Evolutionary conservation across 169 alveolate species (phyloP), one percentile per base, ranked within the genome.

Genomic region (Plasmodium relictum): DNA sequence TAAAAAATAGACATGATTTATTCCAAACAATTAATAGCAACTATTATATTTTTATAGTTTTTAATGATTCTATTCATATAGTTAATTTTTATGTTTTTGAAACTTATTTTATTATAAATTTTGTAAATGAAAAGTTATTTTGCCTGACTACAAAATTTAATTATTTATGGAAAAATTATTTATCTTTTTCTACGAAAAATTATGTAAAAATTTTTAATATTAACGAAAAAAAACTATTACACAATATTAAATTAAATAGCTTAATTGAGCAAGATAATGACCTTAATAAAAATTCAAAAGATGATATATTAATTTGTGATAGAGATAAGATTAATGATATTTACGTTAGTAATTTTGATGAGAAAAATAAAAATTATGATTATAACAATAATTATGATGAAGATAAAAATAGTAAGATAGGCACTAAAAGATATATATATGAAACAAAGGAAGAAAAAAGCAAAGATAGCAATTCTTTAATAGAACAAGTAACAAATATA

Each of bases 151-250:
- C 70, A 14, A 54, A 50, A 72, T 72, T 39, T 66, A 71, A 37
- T 68, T 3, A 56, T 12, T 16, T 22, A 26, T 66, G 31, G n/a
- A 22, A 83, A 44, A 59, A 50, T 44, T 83, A 68, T 16, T 37
- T 83, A 14, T 58, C 73, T 45, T 68, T 83, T 58, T 83, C 85
- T 62, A 83, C 91, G 16, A 59, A 66, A 48, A 68, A 44, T 16
- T 83, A 71, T 59, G 85, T 83, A 6, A 50, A 71, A 54, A 54
- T 83, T 31, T 71, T 42, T 71, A 61, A 83, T n/a, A 20, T 68
- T 26, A 56, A 71, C n/a, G 50, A 71, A 18, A 58, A 26, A 41
- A 54, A 37, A 16, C 65, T 48, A 26, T 14, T 83, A 18, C 52
- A 58, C 22, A 9, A 16, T 18, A 16, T 73, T 4, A 14, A 14